Evolutionary conservation across 1,284 basidiomycete species (phyloP), one percentile per base, ranked within the genome.

Genomic region (Malassezia yamatoensis): DNA sequence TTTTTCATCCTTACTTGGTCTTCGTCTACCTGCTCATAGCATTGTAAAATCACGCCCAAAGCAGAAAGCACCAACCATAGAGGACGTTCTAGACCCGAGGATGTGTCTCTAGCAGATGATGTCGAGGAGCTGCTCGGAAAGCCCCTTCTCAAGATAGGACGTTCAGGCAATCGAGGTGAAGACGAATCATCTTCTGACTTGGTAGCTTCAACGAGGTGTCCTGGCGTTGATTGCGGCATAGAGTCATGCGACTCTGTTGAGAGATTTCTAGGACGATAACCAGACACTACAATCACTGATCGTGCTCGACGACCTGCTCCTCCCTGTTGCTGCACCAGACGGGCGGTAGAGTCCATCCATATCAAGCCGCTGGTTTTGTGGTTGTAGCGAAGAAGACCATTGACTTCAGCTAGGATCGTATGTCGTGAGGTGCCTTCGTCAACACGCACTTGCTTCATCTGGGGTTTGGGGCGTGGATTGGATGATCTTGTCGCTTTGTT

Each of bases 1-100:
- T 40, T 13, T 2, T 39, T 12, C 6, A 32, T 7, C 2, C 15
- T 10, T 9, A 29, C 24, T 7, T 10, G 7, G 6, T 39, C 18
- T 3, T 21, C n/a, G 20, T 7, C 6, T 16, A 12, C 16, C 24
- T 32, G 20, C 24, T n/a, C 21, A 20, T 40, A 12, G 38, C 48
- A 49, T n/a, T 49, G 36, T 16, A 49, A 18, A 32, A 49, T 49
- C 16, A 49, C 12, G 21, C 48, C 48, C 12, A 18, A 24, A 18
- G 15, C 10, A 5, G 48, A 49, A 32, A 49, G 21, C 3, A 40
- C 21, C 18, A 49, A 12, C 48, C 48, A 49, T n/a, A 41, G 7
- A 29, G 37, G 20, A 4, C 24, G 24, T 29, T 29, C 24, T 29
- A 7, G 4, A 29, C 3, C 4, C 3, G 24, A 29, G 3, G 24